Base-by-base conservation (phyloP, 2,329 filamentous ascomycete genomes). In the Sarocladiaceae sp. region DNA sequence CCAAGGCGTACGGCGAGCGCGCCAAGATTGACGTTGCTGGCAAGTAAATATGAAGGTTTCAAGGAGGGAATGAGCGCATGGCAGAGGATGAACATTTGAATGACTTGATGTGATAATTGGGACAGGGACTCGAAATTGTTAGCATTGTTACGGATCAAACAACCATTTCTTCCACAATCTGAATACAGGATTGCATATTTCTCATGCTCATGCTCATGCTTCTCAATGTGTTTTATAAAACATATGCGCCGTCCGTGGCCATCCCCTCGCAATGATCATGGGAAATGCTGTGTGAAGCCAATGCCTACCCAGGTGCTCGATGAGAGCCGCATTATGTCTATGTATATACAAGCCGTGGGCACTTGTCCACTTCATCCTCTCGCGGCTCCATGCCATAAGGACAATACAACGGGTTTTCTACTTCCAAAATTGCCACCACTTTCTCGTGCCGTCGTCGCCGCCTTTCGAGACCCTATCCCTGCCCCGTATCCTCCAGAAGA, bases 1-100 rank as follows among this genome's bases (percentile, higher is more conserved):
- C 93, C 62, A 93, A 87, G 80, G 80, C 90, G 23, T 95, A 95
- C 63, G 90, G 90, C 49, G 80, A 93, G 76, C 74, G 84, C 23
- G 40, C 29, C 16, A 43, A 43, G 40, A 43, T 43, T 16, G 20
- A 40, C 4, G 21, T 18, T 23, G 19, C 19, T 12, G 26, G 26
- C 26, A 29, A 29, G 26, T 29, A 29, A 29, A 29, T 29, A n/a
- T n/a, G n/a, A n/a, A n/a, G n/a, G n/a, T n/a, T n/a, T n/a, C 48
- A 68, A 68, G 55, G 74, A 76, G 51, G 51, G 18, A 21, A n/a
- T n/a, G n/a, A n/a, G n/a, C n/a, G n/a, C n/a, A n/a, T n/a, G n/a
- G n/a, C n/a, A n/a, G n/a, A n/a, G n/a, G n/a, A n/a, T n/a, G n/a
- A n/a, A n/a, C n/a, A n/a, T n/a, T n/a, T n/a, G n/a, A n/a, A n/a